Evolutionary conservation across 2,329 filamentous ascomycete genomes (phyloP).

Genomic region (Cercospora sp.): DNA sequence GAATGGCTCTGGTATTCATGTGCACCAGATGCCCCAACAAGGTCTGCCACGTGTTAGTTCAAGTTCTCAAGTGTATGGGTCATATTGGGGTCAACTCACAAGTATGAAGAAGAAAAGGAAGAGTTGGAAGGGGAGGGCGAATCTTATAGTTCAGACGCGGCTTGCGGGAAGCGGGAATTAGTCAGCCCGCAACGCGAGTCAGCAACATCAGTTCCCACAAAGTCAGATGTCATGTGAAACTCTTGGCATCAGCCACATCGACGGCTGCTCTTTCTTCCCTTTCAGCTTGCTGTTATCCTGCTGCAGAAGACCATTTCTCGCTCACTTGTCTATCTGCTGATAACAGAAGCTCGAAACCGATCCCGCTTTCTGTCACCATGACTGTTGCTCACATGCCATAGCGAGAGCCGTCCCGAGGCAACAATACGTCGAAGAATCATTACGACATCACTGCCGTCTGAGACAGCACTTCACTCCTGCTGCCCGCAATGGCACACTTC

Average conservation of each 20-base stretch:
- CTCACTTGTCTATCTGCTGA: no score
- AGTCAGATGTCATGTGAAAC: background rate
- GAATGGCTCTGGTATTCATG: conserved; percentile 3
- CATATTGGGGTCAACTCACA: background rate
- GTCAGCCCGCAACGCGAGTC: background rate
- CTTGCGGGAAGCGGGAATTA: background rate
- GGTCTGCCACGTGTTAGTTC: background rate
- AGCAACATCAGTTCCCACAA: no score
- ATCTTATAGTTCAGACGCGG: background rate
- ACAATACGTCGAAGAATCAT: no score
- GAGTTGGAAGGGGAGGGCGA: background rate
- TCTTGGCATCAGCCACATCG: background rate
- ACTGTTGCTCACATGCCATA: no score
- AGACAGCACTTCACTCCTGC: background rate
- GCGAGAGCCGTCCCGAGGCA: no score
- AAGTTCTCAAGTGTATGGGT: background rate
- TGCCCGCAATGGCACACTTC: background rate
- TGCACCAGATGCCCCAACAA: conserved; percentile 7
- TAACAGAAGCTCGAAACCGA: no score
- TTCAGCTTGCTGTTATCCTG: no score
- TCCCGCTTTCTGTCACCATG: no score
- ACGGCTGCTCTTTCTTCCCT: background rate
- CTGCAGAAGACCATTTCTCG: no score
- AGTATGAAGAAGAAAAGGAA: conserved; percentile 1
- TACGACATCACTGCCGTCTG: background rate